Conservation (phyloP, 176 grass and related monocot species). For the Rhynchospora breviuscula region DNA sequence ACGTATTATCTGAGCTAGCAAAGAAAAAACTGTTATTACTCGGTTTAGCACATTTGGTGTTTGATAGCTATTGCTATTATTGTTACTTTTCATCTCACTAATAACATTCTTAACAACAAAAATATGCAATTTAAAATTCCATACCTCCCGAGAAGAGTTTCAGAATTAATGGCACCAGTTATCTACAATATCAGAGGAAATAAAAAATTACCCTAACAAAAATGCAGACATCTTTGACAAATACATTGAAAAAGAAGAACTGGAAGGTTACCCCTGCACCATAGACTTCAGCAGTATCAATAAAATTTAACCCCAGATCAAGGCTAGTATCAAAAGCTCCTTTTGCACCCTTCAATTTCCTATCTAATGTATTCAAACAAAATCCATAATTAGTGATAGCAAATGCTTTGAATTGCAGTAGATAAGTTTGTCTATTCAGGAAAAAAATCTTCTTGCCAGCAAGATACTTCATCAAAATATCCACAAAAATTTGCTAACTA, state of each 20-base stretch:
- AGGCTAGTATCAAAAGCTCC: conserved; percentile 70
- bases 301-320: conserved; percentile 71
- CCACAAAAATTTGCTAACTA: not conserved
- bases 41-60: not conserved
- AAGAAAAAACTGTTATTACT: not conserved
- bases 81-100: not conserved
- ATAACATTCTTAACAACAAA: not conserved
- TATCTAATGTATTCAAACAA: conserved; percentile 38
- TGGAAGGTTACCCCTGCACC: conserved; percentile 62
- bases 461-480: not conserved
- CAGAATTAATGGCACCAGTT: conserved; percentile 69
- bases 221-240: not conserved
- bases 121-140: not conserved
- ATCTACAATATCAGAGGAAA: conserved; percentile 36
- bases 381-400: not conserved
- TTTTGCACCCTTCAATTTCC: conserved; percentile 81
- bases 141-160: conserved; percentile 76
- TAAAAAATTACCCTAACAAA: not conserved
- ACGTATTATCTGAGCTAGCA: not conserved
- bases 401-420: not conserved
- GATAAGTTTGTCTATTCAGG: not conserved
- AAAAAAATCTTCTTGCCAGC: not conserved
- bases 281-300: conserved; percentile 95
- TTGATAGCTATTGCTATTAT: not conserved
- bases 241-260: not conserved